Evolutionary conservation across 2,329 filamentous ascomycete species (phyloP).

Genomic region (Clarireedia monteithiana): DNA sequence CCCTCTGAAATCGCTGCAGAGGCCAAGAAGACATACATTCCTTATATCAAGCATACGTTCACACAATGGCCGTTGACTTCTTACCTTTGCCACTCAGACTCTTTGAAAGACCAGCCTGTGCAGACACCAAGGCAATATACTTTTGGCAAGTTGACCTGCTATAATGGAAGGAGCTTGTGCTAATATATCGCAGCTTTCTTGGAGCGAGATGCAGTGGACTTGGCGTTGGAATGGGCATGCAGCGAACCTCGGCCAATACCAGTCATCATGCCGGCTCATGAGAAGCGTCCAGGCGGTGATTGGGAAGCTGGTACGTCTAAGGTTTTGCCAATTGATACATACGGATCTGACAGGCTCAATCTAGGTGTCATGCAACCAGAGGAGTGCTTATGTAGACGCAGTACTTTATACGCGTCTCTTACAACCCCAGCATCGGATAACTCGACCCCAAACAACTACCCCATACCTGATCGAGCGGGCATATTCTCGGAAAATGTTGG

Average conservation of each 20-base stretch:
- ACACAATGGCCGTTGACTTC: constrained; percentile 50
- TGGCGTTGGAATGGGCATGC: constrained; percentile 50
- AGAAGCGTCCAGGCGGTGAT: constrained; percentile 69
- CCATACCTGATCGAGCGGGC: constrained; percentile 61
- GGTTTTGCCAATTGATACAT: background rate
- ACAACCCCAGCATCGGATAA: constrained; percentile 49
- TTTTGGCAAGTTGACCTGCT: constrained; percentile 34
- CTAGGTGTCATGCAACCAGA: constrained; percentile 53
- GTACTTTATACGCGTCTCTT: constrained; percentile 63
- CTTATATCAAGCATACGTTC: constrained; percentile 51
- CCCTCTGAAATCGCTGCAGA: constrained; percentile 65
- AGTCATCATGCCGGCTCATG: constrained; percentile 49
- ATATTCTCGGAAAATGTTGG: constrained; percentile 63
- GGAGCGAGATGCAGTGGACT: constrained; percentile 50
- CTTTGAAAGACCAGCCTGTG: constrained; percentile 31
- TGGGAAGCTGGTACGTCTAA: constrained; percentile 55
- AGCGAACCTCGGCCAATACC: constrained; percentile 26
- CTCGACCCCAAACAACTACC: constrained; percentile 50
- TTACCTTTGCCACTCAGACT: constrained; percentile 41
- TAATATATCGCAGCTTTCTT: constrained; percentile 35
- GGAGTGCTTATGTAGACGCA: constrained; percentile 67
- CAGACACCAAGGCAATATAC: constrained; percentile 28
- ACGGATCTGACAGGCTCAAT: constrained; percentile 4
- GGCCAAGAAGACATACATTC: constrained; percentile 64
- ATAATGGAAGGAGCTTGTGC: background rate